Percentiles rank a stretch among this genome's conserved stretches.
These are phyloP conservation scores for Groenewaldozyma auringiensis DNA, from an alignment of 1,139 yeast genomes.

Conservation along the genomic window DNA sequence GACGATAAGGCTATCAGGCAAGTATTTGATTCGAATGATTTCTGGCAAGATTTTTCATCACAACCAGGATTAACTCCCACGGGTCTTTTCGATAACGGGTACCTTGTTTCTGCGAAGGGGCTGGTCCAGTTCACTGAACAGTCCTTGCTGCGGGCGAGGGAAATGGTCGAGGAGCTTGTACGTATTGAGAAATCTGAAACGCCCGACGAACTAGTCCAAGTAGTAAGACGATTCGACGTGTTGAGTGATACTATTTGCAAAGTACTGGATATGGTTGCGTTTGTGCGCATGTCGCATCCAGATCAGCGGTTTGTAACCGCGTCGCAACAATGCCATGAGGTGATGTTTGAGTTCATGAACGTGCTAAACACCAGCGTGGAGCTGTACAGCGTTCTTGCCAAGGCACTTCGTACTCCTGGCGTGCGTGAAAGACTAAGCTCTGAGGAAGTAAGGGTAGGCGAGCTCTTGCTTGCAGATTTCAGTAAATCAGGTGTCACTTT, in stretches of 20 bases:
- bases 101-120: conserved; percentile 62
- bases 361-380: conserved; percentile 78
- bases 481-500: conserved; percentile 85
- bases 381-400: conserved; percentile 52
- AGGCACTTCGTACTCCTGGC: conserved; percentile 43
- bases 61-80: conserved; percentile 3
- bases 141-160: conserved; percentile 57
- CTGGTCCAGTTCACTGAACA: conserved; percentile 56
- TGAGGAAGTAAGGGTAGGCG: conserved; percentile 82
- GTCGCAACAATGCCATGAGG: conserved; percentile 83
- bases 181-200: conserved; percentile 27
- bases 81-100: conserved; percentile 72
- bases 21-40: conserved; percentile 18
- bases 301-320: conserved; percentile 60
- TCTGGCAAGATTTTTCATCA: conserved; percentile 15
- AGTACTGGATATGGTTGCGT: conserved; percentile 91
- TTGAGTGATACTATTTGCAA: conserved; percentile 84
- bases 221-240: conserved; percentile 66
- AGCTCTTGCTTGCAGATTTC: conserved; percentile 72
- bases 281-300: conserved; percentile 85
- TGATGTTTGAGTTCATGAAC: conserved; percentile 91
- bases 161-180: conserved; percentile 50
- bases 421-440: conserved; percentile 39
- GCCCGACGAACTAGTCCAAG: conserved; percentile 43
- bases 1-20: conserved; percentile 15